Conservation (phyloP, 2,329 filamentous ascomycete species). For the Thermoascus crustaceus region DNA sequence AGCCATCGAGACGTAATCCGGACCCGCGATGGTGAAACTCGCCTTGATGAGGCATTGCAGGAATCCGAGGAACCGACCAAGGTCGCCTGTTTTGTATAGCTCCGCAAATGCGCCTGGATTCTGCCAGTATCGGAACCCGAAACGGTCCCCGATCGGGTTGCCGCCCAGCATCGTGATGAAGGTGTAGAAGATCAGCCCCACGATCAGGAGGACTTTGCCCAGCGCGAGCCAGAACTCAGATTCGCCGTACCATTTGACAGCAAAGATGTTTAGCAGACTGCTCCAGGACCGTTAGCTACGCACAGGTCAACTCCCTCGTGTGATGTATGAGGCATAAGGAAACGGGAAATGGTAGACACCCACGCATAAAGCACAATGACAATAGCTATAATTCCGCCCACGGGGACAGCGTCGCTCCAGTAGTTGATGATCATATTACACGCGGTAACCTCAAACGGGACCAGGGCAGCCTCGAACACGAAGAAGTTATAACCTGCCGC, state of each 20-base stretch:
- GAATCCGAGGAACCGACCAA: conserved; percentile 70
- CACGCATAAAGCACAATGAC: conserved; percentile 39
- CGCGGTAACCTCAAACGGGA: conserved; percentile 47
- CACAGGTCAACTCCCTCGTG: too few species aligned
- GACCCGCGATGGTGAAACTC: conserved; percentile 59
- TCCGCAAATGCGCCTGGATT: conserved; percentile 62
- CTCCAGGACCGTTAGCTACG: background rate
- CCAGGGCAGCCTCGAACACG: conserved; percentile 42
- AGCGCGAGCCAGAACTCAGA: conserved; percentile 67
- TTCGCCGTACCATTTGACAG: conserved; percentile 67
- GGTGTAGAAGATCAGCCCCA: conserved; percentile 66
- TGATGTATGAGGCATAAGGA: too few species aligned
- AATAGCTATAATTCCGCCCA: conserved; percentile 39
- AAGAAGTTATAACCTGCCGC: conserved; percentile 45
- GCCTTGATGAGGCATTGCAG: conserved; percentile 65
- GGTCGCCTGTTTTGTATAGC: conserved; percentile 53
- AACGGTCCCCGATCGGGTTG: conserved; percentile 63
- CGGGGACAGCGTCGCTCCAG: conserved; percentile 41
- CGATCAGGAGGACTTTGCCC: conserved; percentile 63
- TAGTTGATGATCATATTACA: conserved; percentile 44
- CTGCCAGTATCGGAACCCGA: conserved; percentile 63
- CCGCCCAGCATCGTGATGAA: conserved; percentile 78
- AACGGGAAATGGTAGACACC: conserved; percentile 8
- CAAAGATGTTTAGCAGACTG: conserved; percentile 56
- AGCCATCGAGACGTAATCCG: conserved; percentile 57